Evolutionary conservation across 2,329 filamentous ascomycete genomes (phyloP).

Genomic region (Botrytis aclada): DNA sequence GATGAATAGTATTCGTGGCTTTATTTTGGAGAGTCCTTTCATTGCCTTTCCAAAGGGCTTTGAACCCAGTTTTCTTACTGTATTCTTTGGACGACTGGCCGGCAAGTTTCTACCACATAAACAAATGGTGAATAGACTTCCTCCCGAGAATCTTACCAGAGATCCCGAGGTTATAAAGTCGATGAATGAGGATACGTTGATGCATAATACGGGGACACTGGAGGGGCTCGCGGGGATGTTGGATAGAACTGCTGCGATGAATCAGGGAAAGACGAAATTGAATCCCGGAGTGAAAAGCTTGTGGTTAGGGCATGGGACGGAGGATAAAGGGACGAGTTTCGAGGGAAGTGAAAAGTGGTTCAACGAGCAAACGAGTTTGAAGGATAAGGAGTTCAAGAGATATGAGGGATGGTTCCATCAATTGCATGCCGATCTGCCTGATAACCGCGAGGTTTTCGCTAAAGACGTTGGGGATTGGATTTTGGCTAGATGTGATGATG

Average conservation of each 20-base stretch:
- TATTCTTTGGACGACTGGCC: constrained; percentile 64
- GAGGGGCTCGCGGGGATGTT: constrained; percentile 75
- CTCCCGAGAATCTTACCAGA: constrained; percentile 61
- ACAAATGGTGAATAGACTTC: constrained; percentile 61
- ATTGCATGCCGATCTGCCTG: constrained; percentile 55
- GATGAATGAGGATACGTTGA: constrained; percentile 64
- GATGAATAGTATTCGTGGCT: constrained; percentile 63
- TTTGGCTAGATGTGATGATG: constrained; percentile 37
- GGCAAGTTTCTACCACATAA: constrained; percentile 63
- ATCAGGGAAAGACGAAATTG: constrained; percentile 52
- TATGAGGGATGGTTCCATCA: constrained; percentile 82
- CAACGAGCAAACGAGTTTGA: constrained; percentile 50
- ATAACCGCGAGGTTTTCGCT: constrained; percentile 41
- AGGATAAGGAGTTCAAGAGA: constrained; percentile 67
- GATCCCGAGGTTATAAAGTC: constrained; percentile 61
- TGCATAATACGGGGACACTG: constrained; percentile 83
- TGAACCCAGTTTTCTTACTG: constrained; percentile 60
- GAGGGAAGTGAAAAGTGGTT: constrained; percentile 63
- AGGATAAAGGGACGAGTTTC: constrained; percentile 66
- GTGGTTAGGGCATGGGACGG: constrained; percentile 74
- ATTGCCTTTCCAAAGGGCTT: constrained; percentile 66
- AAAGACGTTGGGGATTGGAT: constrained; percentile 67
- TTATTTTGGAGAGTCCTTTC: constrained; percentile 75
- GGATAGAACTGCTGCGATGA: constrained; percentile 64
- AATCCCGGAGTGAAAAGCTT: constrained; percentile 58